Base-by-base conservation (phyloP, 345 rosid genomes). In the Geranium rotundifolium region DNA sequence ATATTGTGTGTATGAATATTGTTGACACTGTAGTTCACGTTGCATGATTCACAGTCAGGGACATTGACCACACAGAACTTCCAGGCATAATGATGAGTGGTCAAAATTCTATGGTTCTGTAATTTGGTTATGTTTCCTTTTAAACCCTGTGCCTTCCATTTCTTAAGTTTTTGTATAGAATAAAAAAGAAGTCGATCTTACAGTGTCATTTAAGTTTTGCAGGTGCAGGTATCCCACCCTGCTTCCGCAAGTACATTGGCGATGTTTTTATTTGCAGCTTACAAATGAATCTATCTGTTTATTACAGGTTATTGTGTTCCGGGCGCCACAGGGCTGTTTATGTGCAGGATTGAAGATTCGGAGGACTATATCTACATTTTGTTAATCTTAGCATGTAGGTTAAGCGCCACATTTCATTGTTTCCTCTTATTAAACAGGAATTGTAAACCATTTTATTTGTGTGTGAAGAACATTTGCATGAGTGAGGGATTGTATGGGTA, bases 191-290 rank as follows among this genome's bases (percentile, higher is more conserved):
- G 16, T 46, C 3, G 52, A 46, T 46, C 52, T 46, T 46, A 46
- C 52, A 14, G 16, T 17, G 17, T n/a, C 54, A 64, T 34, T 23
- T 56, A 59, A 67, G 77, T 78, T 78, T 74, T 81, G 79, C 82
- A 76, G 82, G 79, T 78, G 69, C 77, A 69, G 82, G 74, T 67
- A 75, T 64, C 78, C 77, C 85, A 78, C 78, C 77, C 85, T 81
- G 79, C 72, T 64, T 61, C 62, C 58, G 14, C 52, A 67, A 77
- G 10, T 8, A 50, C 58, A 4, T 57, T 58, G 63, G 65, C 65
- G 39, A 57, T 66, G 56, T 19, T n/a, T 57, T 19, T 68, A 67
- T 30, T 73, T 64, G 69, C 73, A 59, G 68, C 78, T 80, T 60
- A 71, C 61, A 23, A 23, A 60, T 67, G 78, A 65, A 66, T 34